These are phyloP conservation scores for Cryptomeria japonica DNA, from an alignment of 75 land plant genomes.

Conservation along the genomic window DNA sequence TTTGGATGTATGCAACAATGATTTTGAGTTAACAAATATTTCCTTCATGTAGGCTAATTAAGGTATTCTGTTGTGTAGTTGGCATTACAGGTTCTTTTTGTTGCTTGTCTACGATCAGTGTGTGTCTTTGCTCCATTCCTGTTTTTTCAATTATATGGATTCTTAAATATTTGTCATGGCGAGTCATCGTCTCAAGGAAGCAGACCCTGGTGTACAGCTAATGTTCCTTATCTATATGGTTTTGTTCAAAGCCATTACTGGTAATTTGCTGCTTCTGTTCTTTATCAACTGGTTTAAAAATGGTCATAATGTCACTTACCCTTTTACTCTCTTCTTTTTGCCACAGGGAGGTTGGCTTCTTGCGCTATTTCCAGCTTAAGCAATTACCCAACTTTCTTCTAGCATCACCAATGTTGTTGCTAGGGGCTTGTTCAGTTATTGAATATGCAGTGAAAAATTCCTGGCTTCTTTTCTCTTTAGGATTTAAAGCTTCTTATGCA, in stretches of 20 bases:
- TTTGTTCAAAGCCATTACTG: conserved; percentile 93
- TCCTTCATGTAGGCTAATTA: not conserved
- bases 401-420: conserved; percentile 80
- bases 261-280: conserved; percentile 32
- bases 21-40: not conserved
- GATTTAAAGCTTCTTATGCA: conserved; percentile 34
- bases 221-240: conserved; percentile 75
- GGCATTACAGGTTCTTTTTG: conserved; percentile 42
- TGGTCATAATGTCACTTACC: not conserved
- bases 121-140: conserved; percentile 65
- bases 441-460: conserved; percentile 50
- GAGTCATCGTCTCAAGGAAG: conserved; percentile 20
- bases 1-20: not conserved
- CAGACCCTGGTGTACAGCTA: conserved; percentile 85
- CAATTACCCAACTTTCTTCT: conserved; percentile 96
- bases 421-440: conserved; percentile 60
- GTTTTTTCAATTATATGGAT: conserved; percentile 81
- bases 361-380: conserved; percentile 85
- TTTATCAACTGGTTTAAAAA: not conserved
- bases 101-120: conserved; percentile 37
- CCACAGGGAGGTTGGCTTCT: conserved; percentile 91
- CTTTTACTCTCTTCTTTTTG: conserved; percentile 14
- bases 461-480: conserved; percentile 49
- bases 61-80: conserved; percentile 31
- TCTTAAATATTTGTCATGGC: conserved; percentile 62